Conservation (phyloP, 2,329 filamentous ascomycete species). For the Sporothrix luriei region DNA sequence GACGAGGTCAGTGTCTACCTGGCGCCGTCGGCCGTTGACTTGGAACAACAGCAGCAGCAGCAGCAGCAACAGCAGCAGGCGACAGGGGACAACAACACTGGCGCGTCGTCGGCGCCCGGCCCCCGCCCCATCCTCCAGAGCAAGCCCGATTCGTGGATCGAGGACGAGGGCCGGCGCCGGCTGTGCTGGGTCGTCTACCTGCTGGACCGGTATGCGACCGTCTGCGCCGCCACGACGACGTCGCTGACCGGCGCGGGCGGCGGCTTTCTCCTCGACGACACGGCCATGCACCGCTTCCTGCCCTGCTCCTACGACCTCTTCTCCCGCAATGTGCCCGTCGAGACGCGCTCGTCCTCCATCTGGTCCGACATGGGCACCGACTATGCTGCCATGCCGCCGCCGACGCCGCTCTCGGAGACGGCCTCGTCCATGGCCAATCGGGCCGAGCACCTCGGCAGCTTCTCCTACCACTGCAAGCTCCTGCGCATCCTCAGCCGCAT, state of each 20-base stretch:
- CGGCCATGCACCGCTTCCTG: constrained; percentile 81
- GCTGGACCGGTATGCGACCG: constrained; percentile 84
- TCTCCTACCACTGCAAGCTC: constrained; percentile 88
- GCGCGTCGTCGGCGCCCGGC: background rate
- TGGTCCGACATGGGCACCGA: background rate
- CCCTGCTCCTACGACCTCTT: constrained; percentile 88
- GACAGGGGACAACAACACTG: background rate
- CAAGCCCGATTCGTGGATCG: constrained; percentile 80
- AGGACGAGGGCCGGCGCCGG: constrained; percentile 81
- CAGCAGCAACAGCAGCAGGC: constrained; percentile 1
- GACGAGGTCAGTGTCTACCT: constrained; percentile 80
- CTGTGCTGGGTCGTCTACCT: constrained; percentile 95
- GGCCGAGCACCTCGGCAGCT: constrained; percentile 80
- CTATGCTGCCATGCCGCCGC: constrained; percentile 35
- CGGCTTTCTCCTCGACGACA: constrained; percentile 84
- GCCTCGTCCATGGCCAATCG: constrained; percentile 43
- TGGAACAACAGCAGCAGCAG: constrained; percentile 5
- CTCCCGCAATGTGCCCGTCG: constrained; percentile 78
- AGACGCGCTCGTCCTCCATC: constrained; percentile 67
- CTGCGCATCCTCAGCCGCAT: constrained; percentile 83
- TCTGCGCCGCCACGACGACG: constrained; percentile 74
- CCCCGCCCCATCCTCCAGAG: constrained; percentile 79
- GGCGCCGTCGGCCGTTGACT: background rate
- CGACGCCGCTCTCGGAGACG: background rate
- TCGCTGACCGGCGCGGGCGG: background rate